phyloP scores from a whole-genome alignment of 176 grass and related monocot species.

The Pontederia paniculata region DNA sequence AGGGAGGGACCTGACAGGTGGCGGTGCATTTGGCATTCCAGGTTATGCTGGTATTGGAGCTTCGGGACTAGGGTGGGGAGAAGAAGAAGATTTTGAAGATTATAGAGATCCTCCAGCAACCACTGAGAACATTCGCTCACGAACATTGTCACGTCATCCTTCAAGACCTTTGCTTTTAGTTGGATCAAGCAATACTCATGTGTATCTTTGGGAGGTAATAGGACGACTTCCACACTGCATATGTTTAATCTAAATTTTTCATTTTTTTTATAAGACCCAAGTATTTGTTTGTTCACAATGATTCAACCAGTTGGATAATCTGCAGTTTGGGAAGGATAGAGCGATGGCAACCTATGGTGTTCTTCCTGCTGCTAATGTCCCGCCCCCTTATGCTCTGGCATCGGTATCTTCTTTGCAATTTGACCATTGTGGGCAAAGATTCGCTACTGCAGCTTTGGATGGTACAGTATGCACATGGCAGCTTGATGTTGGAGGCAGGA shows the following conservation, averaged over 20 bases:
- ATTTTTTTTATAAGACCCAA: not conserved
- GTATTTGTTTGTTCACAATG: slow-evolving; percentile 14
- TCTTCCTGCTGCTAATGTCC: slow-evolving; percentile 67
- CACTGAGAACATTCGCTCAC: slow-evolving; percentile 29
- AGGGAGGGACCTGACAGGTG: slow-evolving; percentile 76
- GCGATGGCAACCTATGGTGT: slow-evolving; percentile 90
- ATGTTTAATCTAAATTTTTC: not conserved
- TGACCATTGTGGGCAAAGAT: slow-evolving; percentile 81
- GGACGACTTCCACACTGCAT: not conserved
- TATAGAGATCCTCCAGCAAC: slow-evolving; percentile 31
- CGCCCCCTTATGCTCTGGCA: slow-evolving; percentile 78
- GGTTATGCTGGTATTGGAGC: slow-evolving; percentile 72
- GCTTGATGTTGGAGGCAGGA: slow-evolving; percentile 81
- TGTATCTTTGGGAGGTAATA: slow-evolving; percentile 35
- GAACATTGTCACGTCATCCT: slow-evolving; percentile 29
- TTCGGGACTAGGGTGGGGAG: slow-evolving; percentile 30
- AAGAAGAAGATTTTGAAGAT: slow-evolving; percentile 34
- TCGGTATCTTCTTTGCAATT: slow-evolving; percentile 79
- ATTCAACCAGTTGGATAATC: not conserved
- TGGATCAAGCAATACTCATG: slow-evolving; percentile 43
- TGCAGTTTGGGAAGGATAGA: slow-evolving; percentile 88
- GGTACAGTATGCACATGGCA: slow-evolving; percentile 87
- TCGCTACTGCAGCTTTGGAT: slow-evolving; percentile 81
- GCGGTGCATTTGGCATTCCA: slow-evolving; percentile 93
- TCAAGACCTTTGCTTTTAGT: slow-evolving; percentile 33